These are phyloP conservation scores for Fusarium burgessii DNA, from an alignment of 2,329 filamentous ascomycete genomes.

Conservation along the genomic window DNA sequence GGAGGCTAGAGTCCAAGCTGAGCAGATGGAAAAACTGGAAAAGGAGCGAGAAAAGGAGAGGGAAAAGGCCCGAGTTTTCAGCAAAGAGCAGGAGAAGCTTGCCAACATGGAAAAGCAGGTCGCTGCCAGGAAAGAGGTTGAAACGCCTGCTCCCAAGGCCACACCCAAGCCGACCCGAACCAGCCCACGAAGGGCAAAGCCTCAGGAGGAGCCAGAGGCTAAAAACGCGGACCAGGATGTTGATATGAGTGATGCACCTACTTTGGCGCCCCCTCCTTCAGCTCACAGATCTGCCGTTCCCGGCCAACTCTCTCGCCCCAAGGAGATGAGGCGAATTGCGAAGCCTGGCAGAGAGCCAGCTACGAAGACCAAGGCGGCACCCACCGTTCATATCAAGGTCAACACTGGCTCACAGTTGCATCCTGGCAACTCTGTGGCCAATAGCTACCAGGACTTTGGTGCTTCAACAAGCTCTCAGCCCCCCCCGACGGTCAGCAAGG, in stretches of 20 bases:
- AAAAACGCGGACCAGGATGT: conserved; percentile 55
- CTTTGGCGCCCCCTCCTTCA: conserved; percentile 70
- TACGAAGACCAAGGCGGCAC: conserved; percentile 72
- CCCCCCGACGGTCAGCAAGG: conserved; percentile 68
- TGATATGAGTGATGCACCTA: conserved; percentile 68
- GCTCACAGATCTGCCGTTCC: conserved; percentile 64
- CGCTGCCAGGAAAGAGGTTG: conserved; percentile 65
- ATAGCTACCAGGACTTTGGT: conserved; percentile 64
- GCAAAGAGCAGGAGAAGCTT: conserved; percentile 67
- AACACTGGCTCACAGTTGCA: conserved; percentile 74
- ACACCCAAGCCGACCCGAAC: conserved; percentile 59
- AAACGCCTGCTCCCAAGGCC: conserved; percentile 56
- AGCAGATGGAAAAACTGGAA: conserved; percentile 72
- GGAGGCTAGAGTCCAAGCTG: conserved; percentile 70
- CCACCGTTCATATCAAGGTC: conserved; percentile 74
- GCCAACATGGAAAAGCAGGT: conserved; percentile 66
- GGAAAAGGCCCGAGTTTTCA: conserved; percentile 72
- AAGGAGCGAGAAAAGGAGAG: conserved; percentile 77
- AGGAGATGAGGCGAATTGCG: conserved; percentile 68
- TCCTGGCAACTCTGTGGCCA: conserved; percentile 67
- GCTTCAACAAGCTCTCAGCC: conserved; percentile 52
- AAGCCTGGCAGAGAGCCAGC: conserved; percentile 72
- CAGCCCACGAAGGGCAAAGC: conserved; percentile 65
- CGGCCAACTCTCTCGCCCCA: conserved; percentile 61
- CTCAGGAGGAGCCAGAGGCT: conserved; percentile 48